Base-by-base conservation (phyloP, 371 early-diverging fungal genomes). In the Mortierella sp. region DNA sequence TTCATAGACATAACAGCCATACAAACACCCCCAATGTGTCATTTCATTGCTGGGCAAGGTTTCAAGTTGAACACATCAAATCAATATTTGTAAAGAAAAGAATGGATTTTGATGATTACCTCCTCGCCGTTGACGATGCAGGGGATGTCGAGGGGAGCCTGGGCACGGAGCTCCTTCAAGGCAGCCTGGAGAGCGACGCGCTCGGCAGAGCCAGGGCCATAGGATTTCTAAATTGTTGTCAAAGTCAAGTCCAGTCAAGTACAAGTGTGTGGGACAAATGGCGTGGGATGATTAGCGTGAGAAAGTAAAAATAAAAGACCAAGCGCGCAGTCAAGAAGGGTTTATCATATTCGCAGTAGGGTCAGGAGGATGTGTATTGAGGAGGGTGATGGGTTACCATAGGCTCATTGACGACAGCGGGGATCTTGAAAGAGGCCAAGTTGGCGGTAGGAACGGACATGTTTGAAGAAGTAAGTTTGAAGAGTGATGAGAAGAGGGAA, bases 391-490 rank as follows among this genome's bases (percentile, higher is more conserved):
- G 40, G n/a, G 41, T 86, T 87, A 93, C 94, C 93, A 96, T 95
- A 69, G 96, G 95, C 91, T 98, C 97, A 87, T 98, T 98, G 64
- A 87, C 85, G 73, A 96, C 92, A 73, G 88, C 87, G 47, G 97
- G 98, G 73, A 98, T 88, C 87, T 90, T 93, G 89, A 94, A 94
- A 74, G 90, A 86, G 74, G 92, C 92, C 76, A 93, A 90, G 71
- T 85, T 86, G 74, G 92, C 90, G 73, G 90, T 90, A 75, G 79
- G 79, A 79, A 86, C 79, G 70, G 85, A 76, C 79, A 80, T 79
- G 70, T 29, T 64, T 44, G 64, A 13, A 50, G 61, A 8, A 39
- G 34, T 63, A 45, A 29, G 71, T 66, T 40, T 16, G 24, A 47
- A 14, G 52, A 37, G 34, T 34, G 64, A 31, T 41, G 52, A 63